Base-by-base conservation (phyloP, 106 monocot genomes). In the Platanthera zijinensis region DNA sequence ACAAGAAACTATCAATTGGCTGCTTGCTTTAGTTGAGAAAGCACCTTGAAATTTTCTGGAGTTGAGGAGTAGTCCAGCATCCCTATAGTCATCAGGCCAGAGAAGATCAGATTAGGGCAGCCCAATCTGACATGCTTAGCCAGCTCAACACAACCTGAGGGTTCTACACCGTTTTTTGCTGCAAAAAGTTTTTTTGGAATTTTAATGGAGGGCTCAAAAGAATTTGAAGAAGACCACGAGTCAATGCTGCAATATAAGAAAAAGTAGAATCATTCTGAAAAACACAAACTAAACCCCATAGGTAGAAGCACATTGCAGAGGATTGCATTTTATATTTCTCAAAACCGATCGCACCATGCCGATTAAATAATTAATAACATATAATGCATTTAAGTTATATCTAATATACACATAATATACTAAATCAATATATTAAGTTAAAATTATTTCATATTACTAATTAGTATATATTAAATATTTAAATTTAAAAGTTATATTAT, bases 41-140 rank as follows among this genome's bases (percentile, higher is more conserved):
- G 70, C 14, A 96, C 99, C 84, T 74, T 80, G 84, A 99, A 99
- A 85, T 99, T 99, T 85, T 94, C 89, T 70, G 97, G 97, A 28
- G 89, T 91, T 51, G 97, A 99, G 19, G 97, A 72, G 74, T 99
- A 99, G 57, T 99, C 97, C 1, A 84, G 83, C 93, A 91, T 94
- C 62, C 97, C 97, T 63, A 99, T 94, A 13, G 97, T 99, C 97
- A 99, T 99, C 52, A 99, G 51, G 64, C 97, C 97, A n/a, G 97
- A 94, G 50, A 99, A 99, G 51, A 88, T 64, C 51, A 99, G 90
- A 59, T 94, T 92, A 18, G 89, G 90, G 59, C 97, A 99, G 53
- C 76, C 63, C 48, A 82, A 32, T 81, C 86, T 90, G 69, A 99
- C 90, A 79, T 99, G 92, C 80, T 92, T 90, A 56, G 85, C 97